phyloP scores from a whole-genome alignment of 2,329 filamentous ascomycete genomes.

The Sarocladiaceae sp. region DNA sequence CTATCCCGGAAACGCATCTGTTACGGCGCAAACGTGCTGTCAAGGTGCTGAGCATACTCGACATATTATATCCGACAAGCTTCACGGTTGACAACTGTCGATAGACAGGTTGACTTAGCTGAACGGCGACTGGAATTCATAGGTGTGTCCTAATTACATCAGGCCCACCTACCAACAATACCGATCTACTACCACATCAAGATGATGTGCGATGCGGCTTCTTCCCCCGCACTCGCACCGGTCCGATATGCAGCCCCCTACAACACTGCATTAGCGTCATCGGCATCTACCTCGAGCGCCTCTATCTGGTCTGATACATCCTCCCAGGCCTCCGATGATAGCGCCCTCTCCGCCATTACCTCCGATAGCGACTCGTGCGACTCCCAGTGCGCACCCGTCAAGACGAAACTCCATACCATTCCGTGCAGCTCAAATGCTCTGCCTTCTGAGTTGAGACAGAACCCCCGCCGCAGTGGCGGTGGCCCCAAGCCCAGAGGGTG shows the following conservation, averaged over 20 bases:
- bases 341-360: slow-evolving; percentile 18
- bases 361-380: slow-evolving; percentile 14
- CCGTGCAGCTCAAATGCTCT: slow-evolving; percentile 34
- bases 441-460: slow-evolving; percentile 59
- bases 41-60: slow-evolving; percentile 33
- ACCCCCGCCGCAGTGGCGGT: slow-evolving; percentile 54
- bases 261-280: slow-evolving; percentile 66
- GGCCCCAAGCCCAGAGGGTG: slow-evolving; percentile 53
- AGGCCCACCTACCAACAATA: slow-evolving; percentile 19
- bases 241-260: slow-evolving; percentile 53
- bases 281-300: slow-evolving; percentile 69
- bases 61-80: slow-evolving; percentile 29
- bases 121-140: slow-evolving; percentile 50
- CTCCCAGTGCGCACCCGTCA: slow-evolving; percentile 12
- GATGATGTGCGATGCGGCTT: slow-evolving; percentile 53
- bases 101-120: slow-evolving; percentile 46
- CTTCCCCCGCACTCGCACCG: slow-evolving; percentile 48
- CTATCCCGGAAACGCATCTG: slow-evolving; percentile 32
- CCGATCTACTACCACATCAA: slow-evolving; percentile 34
- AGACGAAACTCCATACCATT: slow-evolving; percentile 19
- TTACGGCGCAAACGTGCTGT: slow-evolving; percentile 30
- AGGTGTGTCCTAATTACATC: slow-evolving; percentile 25
- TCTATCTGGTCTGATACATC: slow-evolving; percentile 75
- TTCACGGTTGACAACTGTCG: slow-evolving; percentile 30
- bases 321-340: slow-evolving; percentile 63